phyloP scores from a whole-genome alignment of 2,329 filamentous ascomycete species.

The Colletotrichum abscissum region DNA sequence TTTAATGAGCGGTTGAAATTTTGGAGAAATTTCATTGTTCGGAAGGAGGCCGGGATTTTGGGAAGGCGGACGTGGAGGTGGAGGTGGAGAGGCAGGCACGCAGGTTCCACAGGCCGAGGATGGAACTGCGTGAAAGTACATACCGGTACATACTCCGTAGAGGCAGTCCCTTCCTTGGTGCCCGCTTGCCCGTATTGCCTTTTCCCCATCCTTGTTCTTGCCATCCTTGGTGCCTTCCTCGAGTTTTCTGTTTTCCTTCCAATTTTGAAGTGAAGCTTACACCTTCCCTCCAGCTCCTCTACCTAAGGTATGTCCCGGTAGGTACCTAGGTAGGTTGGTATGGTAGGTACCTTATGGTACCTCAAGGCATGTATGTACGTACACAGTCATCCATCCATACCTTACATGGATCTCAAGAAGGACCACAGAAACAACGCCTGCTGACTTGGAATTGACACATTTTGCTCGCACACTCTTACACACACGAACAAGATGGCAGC shows the following conservation, averaged over 20 bases:
- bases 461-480: background rate
- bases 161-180: background rate
- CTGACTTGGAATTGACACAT: background rate
- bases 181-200: background rate
- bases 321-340: background rate
- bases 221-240: background rate
- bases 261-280: background rate
- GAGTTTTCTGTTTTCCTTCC: no score
- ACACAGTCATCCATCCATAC: background rate
- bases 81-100: background rate
- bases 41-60: background rate
- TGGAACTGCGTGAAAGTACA: background rate
- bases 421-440: background rate
- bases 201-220: background rate
- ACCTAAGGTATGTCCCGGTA: background rate
- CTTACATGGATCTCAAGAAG: background rate
- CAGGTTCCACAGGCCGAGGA: background rate
- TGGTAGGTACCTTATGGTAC: background rate
- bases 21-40: conserved; percentile 21
- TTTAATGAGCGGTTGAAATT: background rate
- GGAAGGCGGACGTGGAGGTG: background rate
- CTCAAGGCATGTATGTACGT: background rate
- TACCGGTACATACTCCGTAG: no score
- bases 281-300: background rate
- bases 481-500: background rate